phyloP scores from a whole-genome alignment of 148 eudicot genomes.

The Rhododendron ferrugineum region DNA sequence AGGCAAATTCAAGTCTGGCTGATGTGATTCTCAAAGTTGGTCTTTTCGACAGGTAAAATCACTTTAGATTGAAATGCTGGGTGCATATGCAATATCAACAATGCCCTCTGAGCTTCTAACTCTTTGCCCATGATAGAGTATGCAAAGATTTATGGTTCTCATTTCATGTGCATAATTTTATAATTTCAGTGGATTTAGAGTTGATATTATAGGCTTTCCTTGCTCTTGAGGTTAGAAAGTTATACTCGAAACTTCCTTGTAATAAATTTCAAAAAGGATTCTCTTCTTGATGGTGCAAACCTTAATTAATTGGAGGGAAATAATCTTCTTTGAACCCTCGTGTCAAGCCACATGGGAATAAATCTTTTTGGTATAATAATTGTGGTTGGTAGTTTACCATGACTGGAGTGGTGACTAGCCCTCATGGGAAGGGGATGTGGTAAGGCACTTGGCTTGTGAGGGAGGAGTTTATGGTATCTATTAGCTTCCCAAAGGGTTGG shows the following conservation, averaged over 20 bases:
- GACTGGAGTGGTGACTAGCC: background rate
- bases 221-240: background rate
- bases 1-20: conserved; percentile 91
- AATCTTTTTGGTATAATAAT: background rate
- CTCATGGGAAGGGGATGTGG: background rate
- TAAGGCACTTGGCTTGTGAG: background rate
- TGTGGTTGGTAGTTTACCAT: background rate
- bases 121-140: background rate
- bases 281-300: background rate
- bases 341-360: background rate
- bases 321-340: background rate
- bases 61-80: background rate
- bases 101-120: background rate
- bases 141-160: conserved; percentile 1
- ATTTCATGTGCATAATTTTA: background rate
- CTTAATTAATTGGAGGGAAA: background rate
- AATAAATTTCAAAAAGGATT: background rate
- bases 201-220: background rate
- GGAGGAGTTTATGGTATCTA: background rate
- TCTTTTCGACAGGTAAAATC: conserved; percentile 77
- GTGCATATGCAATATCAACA: background rate
- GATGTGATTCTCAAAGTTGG: conserved; percentile 95
- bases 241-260: background rate
- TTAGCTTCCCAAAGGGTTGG: background rate
- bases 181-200: background rate